Base-by-base conservation (phyloP, 306 rosid species). In the Vigna nakashimae region DNA sequence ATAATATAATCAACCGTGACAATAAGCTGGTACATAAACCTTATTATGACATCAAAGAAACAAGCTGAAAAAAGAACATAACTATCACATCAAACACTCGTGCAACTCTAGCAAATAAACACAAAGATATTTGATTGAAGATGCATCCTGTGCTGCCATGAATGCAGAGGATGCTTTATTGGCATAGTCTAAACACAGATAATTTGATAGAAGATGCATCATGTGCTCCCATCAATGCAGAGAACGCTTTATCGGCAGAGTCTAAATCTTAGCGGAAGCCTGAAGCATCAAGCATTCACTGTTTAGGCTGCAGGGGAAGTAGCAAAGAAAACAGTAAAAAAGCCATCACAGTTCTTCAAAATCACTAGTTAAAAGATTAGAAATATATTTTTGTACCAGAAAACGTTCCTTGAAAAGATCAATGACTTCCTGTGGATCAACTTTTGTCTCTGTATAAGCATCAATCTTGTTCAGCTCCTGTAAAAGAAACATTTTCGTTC, bases 401-500 rank as follows among this genome's bases (percentile, higher is more conserved):
- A 86, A 83, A 7, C 80, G 84, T 50, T 71, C 84, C 86, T 84
- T 91, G 90, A 66, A 94, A 36, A 0, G 0, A 15, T 74, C 89
- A 65, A 94, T 81, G 6, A 71, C 49, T 80, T 85, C 83, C 32
- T 79, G 51, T 9, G 94, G 90, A 85, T 89, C 82, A 4, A 59
- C 4, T 83, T 75, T 91, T 49, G 97, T 93, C 51, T 69, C 83
- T 84, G 86, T 78, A 59, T 93, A 93, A 50, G 94, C 94, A 45
- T 84, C 87, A n/a, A 83, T 80, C 77, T 93, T 90, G 89, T 90
- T 90, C 59, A 92, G 1, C 81, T 84, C 96, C 97, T 90, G 86
- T 79, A 80, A 22, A 64, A 62, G 38, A 50, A 42, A 64, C 60
- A 78, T 7, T 69, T 6, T 58, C n/a, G 10, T 17, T 50, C 43